Evolutionary conservation across 257 asterid genomes (phyloP), one percentile per base, ranked within the genome.

Genomic region (Gentiana straminea): DNA sequence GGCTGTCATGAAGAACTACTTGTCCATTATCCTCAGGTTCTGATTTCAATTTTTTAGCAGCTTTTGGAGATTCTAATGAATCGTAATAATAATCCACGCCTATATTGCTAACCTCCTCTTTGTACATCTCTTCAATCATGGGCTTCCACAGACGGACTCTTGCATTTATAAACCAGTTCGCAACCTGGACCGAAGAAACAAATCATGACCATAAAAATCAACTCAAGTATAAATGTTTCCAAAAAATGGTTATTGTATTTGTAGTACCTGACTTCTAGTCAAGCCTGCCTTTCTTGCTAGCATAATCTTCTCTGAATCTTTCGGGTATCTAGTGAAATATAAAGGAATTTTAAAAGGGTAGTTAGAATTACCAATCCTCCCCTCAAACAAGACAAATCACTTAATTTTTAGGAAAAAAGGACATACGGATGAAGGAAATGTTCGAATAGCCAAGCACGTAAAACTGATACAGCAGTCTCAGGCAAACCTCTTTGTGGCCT

Each of bases 391-490:
- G 32, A 3, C 46, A 5, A 13, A 41, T 2, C 13, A 56, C 38
- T 38, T 36, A 55, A 50, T 4, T 3, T 32, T 24, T 35, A 13
- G 33, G 39, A 37, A 5, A 38, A 4, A 54, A 10, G 5, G 57
- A 60, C 94, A 35, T 80, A 87, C 94, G 96, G 96, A 68, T 87
- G 82, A 63, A 87, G 94, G 64, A 87, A 87, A 72, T 87, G 96
- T 59, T 87, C 93, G 15, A 87, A 87, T 38, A 87, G 87, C 96
- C 94, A 87, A 54, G 96, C 94, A n/a, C 94, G 92, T 43, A 87
- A 92, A 33, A 80, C 62, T 0, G 93, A 78, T 52, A 87, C 89
- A 8, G 96, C 84, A 60, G 72, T 82, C 62, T 87, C 93, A 2
- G 93, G 94, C 75, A 87, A 72, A 63, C 96, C 96, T 60, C 92